Conservation (phyloP, 2,329 filamentous ascomycete genomes). For the Colletotrichum sp. region DNA sequence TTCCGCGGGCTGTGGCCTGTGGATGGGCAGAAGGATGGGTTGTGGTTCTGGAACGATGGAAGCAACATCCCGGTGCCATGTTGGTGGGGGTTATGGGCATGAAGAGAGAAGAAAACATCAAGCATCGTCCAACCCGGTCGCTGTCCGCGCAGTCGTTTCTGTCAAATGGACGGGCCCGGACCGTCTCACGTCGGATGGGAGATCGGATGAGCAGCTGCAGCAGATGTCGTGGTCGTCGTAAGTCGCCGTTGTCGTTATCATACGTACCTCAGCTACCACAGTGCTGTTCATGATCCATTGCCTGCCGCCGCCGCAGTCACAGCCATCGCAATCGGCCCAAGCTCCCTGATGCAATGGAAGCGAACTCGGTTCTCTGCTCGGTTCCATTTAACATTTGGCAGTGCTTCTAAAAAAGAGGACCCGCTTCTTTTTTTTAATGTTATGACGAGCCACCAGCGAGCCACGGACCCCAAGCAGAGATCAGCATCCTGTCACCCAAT, state of each 20-base stretch:
- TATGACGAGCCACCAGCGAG: not conserved
- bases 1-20: not conserved
- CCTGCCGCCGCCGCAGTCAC: not conserved
- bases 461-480: constrained; percentile 2
- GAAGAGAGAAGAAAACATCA: not conserved
- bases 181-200: not conserved
- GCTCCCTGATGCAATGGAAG: not conserved
- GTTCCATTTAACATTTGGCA: not conserved
- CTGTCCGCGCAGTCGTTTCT: not conserved
- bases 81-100: not conserved
- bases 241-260: not conserved
- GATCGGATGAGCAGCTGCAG: not conserved
- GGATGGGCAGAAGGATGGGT: not conserved
- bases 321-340: not conserved
- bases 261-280: not conserved
- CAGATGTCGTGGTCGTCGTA: not conserved
- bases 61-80: not conserved
- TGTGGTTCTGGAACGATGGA: not conserved
- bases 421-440: constrained; percentile 1
- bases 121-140: not conserved
- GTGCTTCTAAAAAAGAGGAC: not conserved
- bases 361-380: not conserved
- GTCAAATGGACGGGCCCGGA: not conserved
- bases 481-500: constrained; percentile 3
- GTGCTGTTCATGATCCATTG: not conserved